Evolutionary conservation across 352 stramenopile species (phyloP).

Genomic region (Phytophthora ohioensis): DNA sequence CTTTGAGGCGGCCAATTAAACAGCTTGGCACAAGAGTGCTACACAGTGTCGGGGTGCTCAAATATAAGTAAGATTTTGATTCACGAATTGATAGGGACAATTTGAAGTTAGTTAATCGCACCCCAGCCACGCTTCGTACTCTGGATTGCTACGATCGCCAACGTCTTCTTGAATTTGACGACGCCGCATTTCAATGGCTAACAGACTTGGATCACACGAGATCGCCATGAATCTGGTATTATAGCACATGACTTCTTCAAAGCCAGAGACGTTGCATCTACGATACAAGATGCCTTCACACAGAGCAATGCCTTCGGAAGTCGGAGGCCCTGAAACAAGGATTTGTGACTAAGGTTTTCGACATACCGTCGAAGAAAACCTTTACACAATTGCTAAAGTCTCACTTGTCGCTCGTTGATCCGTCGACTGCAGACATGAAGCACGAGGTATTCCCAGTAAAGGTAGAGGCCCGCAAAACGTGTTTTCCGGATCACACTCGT

Average conservation of each 20-base stretch:
- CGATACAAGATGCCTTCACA: not conserved
- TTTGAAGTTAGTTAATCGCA: too few relatives aligned
- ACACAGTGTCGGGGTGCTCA: not conserved
- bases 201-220: too few relatives aligned
- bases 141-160: not conserved
- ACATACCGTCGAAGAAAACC: constrained; percentile 3
- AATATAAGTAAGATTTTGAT: not conserved
- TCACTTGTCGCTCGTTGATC: not conserved
- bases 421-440: constrained; percentile 2
- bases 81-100: too few relatives aligned
- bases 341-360: not conserved
- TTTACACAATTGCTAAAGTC: not conserved
- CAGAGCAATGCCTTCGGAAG: not conserved
- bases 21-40: not conserved
- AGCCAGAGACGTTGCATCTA: not conserved
- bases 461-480: constrained; percentile 6
- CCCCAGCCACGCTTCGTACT: not conserved
- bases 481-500: not conserved
- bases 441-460: constrained; percentile 12
- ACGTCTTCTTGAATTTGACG: not conserved
- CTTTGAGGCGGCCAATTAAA: constrained; percentile 54
- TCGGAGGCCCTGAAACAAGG: not conserved
- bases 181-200: constrained; percentile 6
- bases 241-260: constrained; percentile 17
- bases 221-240: not conserved